Evolutionary conservation across 192 early-diverging fungal species (phyloP).

Genomic region (Kappamyces sp.): DNA sequence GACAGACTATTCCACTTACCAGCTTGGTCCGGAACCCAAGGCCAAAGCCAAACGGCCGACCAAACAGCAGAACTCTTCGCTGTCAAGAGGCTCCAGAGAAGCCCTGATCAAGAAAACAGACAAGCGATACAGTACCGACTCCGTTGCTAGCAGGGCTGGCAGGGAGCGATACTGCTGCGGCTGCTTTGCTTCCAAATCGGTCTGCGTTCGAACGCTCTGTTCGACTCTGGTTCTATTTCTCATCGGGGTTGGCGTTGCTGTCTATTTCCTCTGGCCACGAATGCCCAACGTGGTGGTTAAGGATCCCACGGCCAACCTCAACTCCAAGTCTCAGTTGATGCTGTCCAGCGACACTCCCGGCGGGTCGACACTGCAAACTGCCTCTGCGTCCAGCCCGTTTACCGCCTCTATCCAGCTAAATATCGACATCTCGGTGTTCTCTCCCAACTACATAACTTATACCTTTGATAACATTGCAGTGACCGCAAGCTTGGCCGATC

Average conservation of each 20-base stretch:
- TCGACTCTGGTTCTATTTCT: conserved; percentile 16
- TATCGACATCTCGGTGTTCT: conserved; percentile 20
- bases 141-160: not conserved
- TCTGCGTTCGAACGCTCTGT: conserved; percentile 9
- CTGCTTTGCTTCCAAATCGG: conserved; percentile 12
- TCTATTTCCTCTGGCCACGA: conserved; percentile 29
- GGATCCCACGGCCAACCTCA: conserved; percentile 6
- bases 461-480: not conserved
- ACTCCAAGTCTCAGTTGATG: conserved; percentile 1
- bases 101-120: no score
- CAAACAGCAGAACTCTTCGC: no score
- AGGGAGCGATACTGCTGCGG: conserved; percentile 29
- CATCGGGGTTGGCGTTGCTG: conserved; percentile 20
- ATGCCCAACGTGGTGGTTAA: conserved; percentile 22
- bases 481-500: not conserved
- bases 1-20: no score
- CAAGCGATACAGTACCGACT: no score
- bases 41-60: no score
- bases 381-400: conserved; percentile 12
- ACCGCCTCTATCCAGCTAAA: conserved; percentile 15
- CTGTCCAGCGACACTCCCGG: conserved; percentile 9
- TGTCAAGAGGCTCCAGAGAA: no score
- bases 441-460: conserved; percentile 24
- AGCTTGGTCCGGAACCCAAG: no score
- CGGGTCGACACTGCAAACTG: not conserved